phyloP scores from a whole-genome alignment of 805 yeast species.

The Candida orba region DNA sequence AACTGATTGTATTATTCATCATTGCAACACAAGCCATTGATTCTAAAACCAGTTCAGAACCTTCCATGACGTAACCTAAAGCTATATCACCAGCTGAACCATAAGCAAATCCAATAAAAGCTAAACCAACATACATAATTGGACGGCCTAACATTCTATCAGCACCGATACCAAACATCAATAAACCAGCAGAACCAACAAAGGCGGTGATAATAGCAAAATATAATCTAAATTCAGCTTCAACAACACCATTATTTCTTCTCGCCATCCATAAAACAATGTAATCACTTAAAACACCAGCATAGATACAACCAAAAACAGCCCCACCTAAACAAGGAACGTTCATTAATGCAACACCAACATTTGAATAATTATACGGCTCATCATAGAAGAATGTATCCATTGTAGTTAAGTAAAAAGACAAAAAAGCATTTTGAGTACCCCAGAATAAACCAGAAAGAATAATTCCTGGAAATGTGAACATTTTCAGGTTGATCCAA shows the following conservation, averaged over 20 bases:
- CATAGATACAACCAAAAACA: conserved; percentile 55
- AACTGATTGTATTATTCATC: conserved; percentile 57
- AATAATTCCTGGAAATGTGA: conserved; percentile 57
- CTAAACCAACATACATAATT: conserved; percentile 52
- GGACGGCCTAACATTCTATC: conserved; percentile 47
- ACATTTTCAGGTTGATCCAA: conserved; percentile 43
- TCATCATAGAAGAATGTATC: conserved; percentile 57
- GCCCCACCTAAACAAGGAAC: conserved; percentile 65
- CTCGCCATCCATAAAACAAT: conserved; percentile 57
- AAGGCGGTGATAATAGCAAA: conserved; percentile 48
- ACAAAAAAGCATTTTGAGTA: conserved; percentile 65
- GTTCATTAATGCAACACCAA: conserved; percentile 70
- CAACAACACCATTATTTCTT: conserved; percentile 51
- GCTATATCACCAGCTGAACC: conserved; percentile 69
- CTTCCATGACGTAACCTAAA: conserved; percentile 61
- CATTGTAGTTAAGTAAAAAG: conserved; percentile 69
- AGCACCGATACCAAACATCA: conserved; percentile 62
- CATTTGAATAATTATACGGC: conserved; percentile 60
- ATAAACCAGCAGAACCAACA: conserved; percentile 53
- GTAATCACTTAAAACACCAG: conserved; percentile 53
- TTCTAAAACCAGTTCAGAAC: conserved; percentile 63
- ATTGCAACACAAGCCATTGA: conserved; percentile 64
- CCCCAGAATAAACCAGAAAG: conserved; percentile 76
- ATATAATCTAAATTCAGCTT: conserved; percentile 59
- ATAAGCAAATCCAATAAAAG: conserved; percentile 60